These are phyloP conservation scores for Acanthamoeba sp. DNA, from an alignment of 208 protist species.

Conservation along the genomic window DNA sequence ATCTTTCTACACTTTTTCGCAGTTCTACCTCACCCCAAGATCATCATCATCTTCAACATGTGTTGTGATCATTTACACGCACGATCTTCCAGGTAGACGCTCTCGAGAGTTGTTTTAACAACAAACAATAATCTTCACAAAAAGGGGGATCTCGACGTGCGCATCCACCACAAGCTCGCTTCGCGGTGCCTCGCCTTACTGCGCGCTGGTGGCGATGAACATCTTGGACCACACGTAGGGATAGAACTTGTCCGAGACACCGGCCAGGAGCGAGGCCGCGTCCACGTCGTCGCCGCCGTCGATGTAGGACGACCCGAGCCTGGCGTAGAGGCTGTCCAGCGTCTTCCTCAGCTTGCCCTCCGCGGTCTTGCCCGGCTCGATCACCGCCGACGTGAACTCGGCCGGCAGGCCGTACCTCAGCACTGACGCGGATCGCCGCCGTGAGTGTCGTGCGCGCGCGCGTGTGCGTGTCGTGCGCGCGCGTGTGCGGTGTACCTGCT, in stretches of 20 bases:
- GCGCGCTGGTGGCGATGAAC: slow-evolving; percentile 6
- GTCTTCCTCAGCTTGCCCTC: slow-evolving; percentile 69
- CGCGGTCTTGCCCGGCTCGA: slow-evolving; percentile 59
- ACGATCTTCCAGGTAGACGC: too few relatives aligned
- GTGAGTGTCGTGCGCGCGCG: not conserved
- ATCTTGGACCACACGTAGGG: slow-evolving; percentile 82
- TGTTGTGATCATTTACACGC: too few relatives aligned
- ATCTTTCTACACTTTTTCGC: not conserved
- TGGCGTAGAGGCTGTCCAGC: slow-evolving; percentile 65
- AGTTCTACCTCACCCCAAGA: not conserved
- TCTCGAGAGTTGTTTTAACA: too few relatives aligned
- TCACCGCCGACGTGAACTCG: slow-evolving; percentile 78
- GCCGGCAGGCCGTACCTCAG: slow-evolving; percentile 85
- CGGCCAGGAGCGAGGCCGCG: slow-evolving; percentile 23
- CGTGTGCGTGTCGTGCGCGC: not conserved
- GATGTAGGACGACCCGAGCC: not conserved
- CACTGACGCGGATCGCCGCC: slow-evolving; percentile 31
- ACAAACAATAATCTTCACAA: too few relatives aligned
- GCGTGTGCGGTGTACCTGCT: not conserved
- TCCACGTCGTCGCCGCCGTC: slow-evolving; percentile 9
- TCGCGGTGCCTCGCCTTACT: not conserved
- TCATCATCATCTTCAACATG: not conserved
- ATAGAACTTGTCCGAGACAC: slow-evolving; percentile 80
- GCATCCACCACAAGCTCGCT: too few relatives aligned
- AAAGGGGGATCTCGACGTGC: too few relatives aligned